These are phyloP conservation scores for Phytophthora megakarya DNA, from an alignment of 352 stramenopile species.

Conservation along the genomic window DNA sequence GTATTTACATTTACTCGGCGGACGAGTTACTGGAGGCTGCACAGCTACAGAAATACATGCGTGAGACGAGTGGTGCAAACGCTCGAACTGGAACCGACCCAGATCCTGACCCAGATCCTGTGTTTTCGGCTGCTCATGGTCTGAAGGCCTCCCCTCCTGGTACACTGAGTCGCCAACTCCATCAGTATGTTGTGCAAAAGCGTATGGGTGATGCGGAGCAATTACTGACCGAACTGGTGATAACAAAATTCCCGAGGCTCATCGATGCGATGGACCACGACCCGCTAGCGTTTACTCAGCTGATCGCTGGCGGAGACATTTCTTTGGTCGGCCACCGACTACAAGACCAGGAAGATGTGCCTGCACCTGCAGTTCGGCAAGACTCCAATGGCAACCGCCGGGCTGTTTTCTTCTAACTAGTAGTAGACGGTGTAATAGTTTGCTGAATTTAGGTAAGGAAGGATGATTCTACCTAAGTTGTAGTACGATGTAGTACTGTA, in stretches of 20 bases:
- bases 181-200: constrained; percentile 42
- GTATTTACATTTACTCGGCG: constrained; percentile 80
- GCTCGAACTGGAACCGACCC: constrained; percentile 16
- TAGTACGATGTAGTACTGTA: no score
- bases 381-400: constrained; percentile 32
- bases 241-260: constrained; percentile 66
- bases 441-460: constrained; percentile 22
- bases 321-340: constrained; percentile 24
- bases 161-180: constrained; percentile 38
- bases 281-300: constrained; percentile 67
- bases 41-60: constrained; percentile 60
- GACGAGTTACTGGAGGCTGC: constrained; percentile 72
- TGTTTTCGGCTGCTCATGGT: constrained; percentile 8
- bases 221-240: constrained; percentile 64
- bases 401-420: constrained; percentile 35
- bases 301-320: constrained; percentile 62
- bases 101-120: constrained; percentile 22
- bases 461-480: background rate
- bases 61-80: constrained; percentile 24
- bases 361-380: constrained; percentile 14
- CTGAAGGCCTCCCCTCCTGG: constrained; percentile 28
- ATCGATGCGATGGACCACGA: constrained; percentile 86
- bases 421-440: constrained; percentile 12
- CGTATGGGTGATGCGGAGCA: constrained; percentile 58
- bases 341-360: constrained; percentile 28